Percentiles rank a stretch among this genome's conserved stretches.
Evolutionary conservation across 2,329 filamentous ascomycete species (phyloP).

Genomic region (Fusarium brachygibbosum): DNA sequence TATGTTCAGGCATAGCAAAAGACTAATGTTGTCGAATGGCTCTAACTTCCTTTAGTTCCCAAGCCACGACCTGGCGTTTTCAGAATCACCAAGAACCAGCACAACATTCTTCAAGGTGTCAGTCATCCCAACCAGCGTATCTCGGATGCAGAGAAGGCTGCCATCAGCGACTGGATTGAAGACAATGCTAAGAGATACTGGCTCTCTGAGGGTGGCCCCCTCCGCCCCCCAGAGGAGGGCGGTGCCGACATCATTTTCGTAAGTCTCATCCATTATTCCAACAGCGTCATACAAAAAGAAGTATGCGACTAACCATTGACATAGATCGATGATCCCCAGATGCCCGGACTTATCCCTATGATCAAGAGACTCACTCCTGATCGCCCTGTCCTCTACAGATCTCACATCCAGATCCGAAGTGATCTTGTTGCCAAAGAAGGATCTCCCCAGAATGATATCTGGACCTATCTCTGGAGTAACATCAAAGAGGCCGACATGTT

Average conservation of each 20-base stretch:
- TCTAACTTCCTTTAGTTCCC: constrained; percentile 66
- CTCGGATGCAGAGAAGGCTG: constrained; percentile 69
- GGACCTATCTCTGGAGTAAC: constrained; percentile 80
- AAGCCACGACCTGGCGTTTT: constrained; percentile 85
- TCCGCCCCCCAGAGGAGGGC: constrained; percentile 73
- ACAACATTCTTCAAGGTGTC: constrained; percentile 90
- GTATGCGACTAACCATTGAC: neutral
- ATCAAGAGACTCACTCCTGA: constrained; percentile 78
- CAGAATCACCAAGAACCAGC: constrained; percentile 86
- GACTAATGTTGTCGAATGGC: neutral
- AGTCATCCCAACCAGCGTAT: constrained; percentile 75
- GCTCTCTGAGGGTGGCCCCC: constrained; percentile 75
- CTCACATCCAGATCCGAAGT: constrained; percentile 84
- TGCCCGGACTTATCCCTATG: constrained; percentile 82
- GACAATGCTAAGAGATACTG: constrained; percentile 83
- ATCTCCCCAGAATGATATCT: constrained; percentile 79
- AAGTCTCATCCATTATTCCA: constrained; percentile 44
- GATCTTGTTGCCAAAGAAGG: constrained; percentile 75
- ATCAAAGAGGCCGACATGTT: constrained; percentile 81
- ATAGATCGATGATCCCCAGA: constrained; percentile 84
- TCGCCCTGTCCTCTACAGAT: constrained; percentile 84
- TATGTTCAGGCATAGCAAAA: constrained; percentile 46
- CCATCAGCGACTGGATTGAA: constrained; percentile 78
- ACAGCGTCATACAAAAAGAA: neutral
- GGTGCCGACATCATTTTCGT: constrained; percentile 81